These are phyloP conservation scores for Sugiyamaella novakii DNA, from an alignment of 1,139 yeast species.

Conservation along the genomic window DNA sequence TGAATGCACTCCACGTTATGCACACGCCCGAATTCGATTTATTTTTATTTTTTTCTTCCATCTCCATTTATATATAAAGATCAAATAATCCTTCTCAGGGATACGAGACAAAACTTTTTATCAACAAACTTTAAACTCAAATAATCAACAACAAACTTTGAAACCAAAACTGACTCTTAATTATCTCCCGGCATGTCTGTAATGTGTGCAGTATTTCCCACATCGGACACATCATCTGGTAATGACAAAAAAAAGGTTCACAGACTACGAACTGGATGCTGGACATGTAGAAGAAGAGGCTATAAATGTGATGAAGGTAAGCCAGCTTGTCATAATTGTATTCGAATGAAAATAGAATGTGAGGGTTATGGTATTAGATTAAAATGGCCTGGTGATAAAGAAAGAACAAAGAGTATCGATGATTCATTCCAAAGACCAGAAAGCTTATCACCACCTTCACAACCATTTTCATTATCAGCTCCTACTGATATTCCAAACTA, in stretches of 20 bases:
- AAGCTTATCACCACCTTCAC: conserved; percentile 4
- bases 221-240: conserved; percentile 9
- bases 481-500: neutral
- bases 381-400: conserved; percentile 35
- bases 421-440: neutral
- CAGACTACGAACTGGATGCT: conserved; percentile 54
- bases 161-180: neutral
- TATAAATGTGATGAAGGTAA: conserved; percentile 81
- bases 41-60: neutral
- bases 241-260: conserved; percentile 32
- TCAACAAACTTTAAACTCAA: neutral
- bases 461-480: conserved; percentile 9
- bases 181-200: conserved; percentile 17
- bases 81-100: neutral
- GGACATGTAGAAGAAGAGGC: conserved; percentile 76
- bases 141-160: neutral
- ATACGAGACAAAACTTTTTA: neutral
- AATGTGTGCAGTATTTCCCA: conserved; percentile 17
- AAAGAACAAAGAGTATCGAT: conserved; percentile 16
- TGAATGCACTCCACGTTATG: conserved; percentile 8
- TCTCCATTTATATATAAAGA: conserved; percentile 5
- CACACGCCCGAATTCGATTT: conserved; percentile 4
- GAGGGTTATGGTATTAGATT: conserved; percentile 38
- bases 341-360: conserved; percentile 30
- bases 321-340: conserved; percentile 47